Evolutionary conservation across 306 rosid species (phyloP), one percentile per base, ranked within the genome.

Genomic region (Quercus bicolor): DNA sequence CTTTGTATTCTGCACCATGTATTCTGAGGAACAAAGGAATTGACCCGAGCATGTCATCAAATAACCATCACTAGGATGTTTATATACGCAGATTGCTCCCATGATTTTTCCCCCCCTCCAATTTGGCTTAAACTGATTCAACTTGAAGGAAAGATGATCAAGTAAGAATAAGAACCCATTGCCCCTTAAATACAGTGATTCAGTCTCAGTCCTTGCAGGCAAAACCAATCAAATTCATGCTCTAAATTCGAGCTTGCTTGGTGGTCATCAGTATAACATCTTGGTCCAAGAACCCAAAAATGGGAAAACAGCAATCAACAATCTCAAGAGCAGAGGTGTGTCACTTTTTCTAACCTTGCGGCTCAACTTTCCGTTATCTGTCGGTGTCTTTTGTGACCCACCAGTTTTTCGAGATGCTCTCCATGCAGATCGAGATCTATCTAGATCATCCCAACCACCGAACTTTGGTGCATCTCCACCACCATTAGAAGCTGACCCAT

Each of bases 381-480:
- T 59, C 3, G 87, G 23, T 55, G 62, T 81, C 57, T 80, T 85
- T 56, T 24, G 78, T 23, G 88, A 77, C 10, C 86, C 86, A 13
- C 78, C 75, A 55, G 53, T 70, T 70, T 33, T 71, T 33, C 55
- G 77, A 70, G 90, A 79, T 18, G 87, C 56, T 76, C 88, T 86
- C 57, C 65, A 62, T 11, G 80, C 43, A 3, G 82, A 75, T 81
- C 89, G 78, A 72, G 60, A 68, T 84, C 90, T 78, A 74, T 91
- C 98, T 70, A 95, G 83, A 76, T 95, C 97, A 77, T 92, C 99
- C 99, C 98, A 95, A 71, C 99, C 99, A 37, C 99, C 98, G 53
- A 87, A 86, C 55, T 84, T 70, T 10, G 81, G 70, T 15, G 73
- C 80, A 77, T 56, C 77, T 76, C 4, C 80, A 21, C 75, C 78